These are phyloP conservation scores for Platanthera zijinensis DNA, from an alignment of 106 monocot species.

Conservation along the genomic window DNA sequence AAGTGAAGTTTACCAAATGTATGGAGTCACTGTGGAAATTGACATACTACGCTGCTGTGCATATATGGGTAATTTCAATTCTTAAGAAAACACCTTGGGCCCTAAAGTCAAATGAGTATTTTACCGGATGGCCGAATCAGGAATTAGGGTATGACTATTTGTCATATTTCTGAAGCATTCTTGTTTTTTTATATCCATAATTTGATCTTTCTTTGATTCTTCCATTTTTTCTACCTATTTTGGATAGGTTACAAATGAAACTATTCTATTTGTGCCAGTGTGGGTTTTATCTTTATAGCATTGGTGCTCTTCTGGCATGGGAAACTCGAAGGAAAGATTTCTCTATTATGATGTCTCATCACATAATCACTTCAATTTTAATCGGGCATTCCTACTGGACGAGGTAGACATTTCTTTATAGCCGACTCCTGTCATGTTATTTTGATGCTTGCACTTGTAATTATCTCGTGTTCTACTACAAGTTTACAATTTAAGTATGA, in stretches of 20 bases:
- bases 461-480: neutral
- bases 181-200: neutral
- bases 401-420: constrained; percentile 26
- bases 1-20: constrained; percentile 58
- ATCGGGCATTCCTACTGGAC: constrained; percentile 67
- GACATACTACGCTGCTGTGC: constrained; percentile 53
- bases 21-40: constrained; percentile 86
- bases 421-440: neutral
- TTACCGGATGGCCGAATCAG: constrained; percentile 77
- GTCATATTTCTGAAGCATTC: neutral
- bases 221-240: constrained; percentile 1
- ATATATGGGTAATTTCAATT: constrained; percentile 58
- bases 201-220: neutral
- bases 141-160: constrained; percentile 49
- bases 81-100: constrained; percentile 61
- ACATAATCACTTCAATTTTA: constrained; percentile 68
- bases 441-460: neutral
- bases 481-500: neutral
- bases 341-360: constrained; percentile 94
- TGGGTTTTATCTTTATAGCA: constrained; percentile 88
- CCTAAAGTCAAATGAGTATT: constrained; percentile 51
- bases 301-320: constrained; percentile 76
- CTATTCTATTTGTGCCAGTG: constrained; percentile 96
- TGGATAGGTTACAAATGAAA: constrained; percentile 54
- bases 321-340: constrained; percentile 96